Conservation (phyloP, 2,329 filamentous ascomycete genomes). For the Peltaster fructicola region DNA sequence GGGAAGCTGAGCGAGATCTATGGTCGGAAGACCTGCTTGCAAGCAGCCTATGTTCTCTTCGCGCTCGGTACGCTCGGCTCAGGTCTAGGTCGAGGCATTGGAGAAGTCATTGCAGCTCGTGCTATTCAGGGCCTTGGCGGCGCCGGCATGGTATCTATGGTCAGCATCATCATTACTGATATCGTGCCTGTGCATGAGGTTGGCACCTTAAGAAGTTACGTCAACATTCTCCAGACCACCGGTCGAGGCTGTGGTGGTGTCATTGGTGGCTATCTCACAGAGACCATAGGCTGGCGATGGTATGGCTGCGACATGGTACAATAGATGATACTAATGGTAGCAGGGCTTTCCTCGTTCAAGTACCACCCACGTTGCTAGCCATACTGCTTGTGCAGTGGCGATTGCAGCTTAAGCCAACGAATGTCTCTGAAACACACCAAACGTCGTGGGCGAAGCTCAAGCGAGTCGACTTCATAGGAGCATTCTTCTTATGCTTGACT, state of each 20-base stretch:
- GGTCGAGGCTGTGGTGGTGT: slow-evolving; percentile 35
- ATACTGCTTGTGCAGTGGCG: slow-evolving; percentile 27
- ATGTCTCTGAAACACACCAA: slow-evolving; percentile 6
- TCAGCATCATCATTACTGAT: slow-evolving; percentile 28
- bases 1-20: slow-evolving; percentile 30
- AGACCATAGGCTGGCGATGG: slow-evolving; percentile 50
- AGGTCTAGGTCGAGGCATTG: slow-evolving; percentile 23
- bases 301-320: too few relatives aligned
- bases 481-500: slow-evolving; percentile 26
- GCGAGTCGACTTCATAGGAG: slow-evolving; percentile 43
- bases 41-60: slow-evolving; percentile 25
- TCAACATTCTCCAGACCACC: slow-evolving; percentile 33
- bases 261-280: slow-evolving; percentile 42
- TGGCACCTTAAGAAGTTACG: slow-evolving; percentile 31
- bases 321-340: slow-evolving; percentile 1
- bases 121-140: slow-evolving; percentile 29
- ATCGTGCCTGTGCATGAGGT: slow-evolving; percentile 4
- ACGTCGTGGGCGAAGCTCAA: slow-evolving; percentile 23
- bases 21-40: slow-evolving; percentile 24
- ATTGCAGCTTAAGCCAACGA: slow-evolving; percentile 8
- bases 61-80: slow-evolving; percentile 23
- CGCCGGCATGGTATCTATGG: slow-evolving; percentile 26
- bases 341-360: slow-evolving; percentile 40
- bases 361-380: slow-evolving; percentile 36
- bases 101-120: slow-evolving; percentile 24